Evolutionary conservation across 2,329 filamentous ascomycete genomes (phyloP).

Genomic region (Calonectria henricotiae): DNA sequence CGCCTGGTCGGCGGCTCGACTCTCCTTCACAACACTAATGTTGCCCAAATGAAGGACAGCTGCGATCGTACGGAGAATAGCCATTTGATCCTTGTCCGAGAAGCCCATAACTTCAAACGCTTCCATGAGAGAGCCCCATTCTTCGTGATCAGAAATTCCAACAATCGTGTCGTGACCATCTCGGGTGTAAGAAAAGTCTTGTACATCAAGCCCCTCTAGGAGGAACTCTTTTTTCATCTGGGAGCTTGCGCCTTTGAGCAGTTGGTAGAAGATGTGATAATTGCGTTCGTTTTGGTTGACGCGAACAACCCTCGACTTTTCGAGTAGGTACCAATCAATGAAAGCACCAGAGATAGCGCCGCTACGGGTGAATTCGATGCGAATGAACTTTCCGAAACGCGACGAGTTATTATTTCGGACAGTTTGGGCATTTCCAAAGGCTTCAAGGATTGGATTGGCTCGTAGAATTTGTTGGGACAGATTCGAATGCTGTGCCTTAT

Average conservation of each 20-base stretch:
- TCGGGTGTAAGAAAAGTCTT: slow-evolving; percentile 92
- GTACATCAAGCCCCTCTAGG: slow-evolving; percentile 81
- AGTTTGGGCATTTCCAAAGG: slow-evolving; percentile 98
- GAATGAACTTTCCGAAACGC: slow-evolving; percentile 97
- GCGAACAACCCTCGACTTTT: slow-evolving; percentile 97
- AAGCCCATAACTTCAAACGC: slow-evolving; percentile 97
- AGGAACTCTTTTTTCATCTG: slow-evolving; percentile 84
- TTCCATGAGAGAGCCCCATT: slow-evolving; percentile 92
- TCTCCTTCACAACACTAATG: slow-evolving; percentile 91
- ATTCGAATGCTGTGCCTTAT: slow-evolving; percentile 79
- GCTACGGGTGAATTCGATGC: slow-evolving; percentile 91
- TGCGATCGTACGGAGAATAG: slow-evolving; percentile 89
- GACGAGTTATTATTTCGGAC: slow-evolving; percentile 99
- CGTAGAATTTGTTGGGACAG: slow-evolving; percentile 96
- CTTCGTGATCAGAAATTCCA: slow-evolving; percentile 90
- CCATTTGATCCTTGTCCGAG: slow-evolving; percentile 84
- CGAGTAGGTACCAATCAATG: slow-evolving; percentile 98
- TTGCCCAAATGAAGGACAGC: slow-evolving; percentile 96
- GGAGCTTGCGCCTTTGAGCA: slow-evolving; percentile 86
- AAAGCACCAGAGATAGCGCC: slow-evolving; percentile 96
- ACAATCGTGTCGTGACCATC: slow-evolving; percentile 93
- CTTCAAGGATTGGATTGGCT: slow-evolving; percentile 97
- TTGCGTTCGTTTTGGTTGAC: slow-evolving; percentile 92
- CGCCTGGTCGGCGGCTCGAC: slow-evolving; percentile 91
- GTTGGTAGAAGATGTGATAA: slow-evolving; percentile 98